These are phyloP conservation scores for Candida gorgasii DNA, from an alignment of 805 yeast genomes.

Conservation along the genomic window DNA sequence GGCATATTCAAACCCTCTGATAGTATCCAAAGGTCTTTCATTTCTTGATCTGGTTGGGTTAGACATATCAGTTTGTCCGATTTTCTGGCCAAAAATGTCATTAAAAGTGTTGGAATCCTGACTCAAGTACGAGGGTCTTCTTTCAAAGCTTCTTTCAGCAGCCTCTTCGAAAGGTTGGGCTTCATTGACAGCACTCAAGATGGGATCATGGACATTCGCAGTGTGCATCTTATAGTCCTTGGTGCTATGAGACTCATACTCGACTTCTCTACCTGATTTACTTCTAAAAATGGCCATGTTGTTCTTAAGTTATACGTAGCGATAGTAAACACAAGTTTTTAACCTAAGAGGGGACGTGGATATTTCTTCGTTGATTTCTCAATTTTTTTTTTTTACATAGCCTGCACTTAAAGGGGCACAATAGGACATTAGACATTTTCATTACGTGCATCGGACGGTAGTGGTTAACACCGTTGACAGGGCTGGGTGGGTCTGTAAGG, in stretches of 20 bases:
- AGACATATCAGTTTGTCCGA: slow-evolving; percentile 77
- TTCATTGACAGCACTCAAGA: slow-evolving; percentile 88
- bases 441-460: too few species aligned
- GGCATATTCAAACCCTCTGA: slow-evolving; percentile 89
- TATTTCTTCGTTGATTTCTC: slow-evolving; percentile 6
- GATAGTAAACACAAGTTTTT: background rate
- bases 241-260: slow-evolving; percentile 10
- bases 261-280: slow-evolving; percentile 21
- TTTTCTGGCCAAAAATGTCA: slow-evolving; percentile 87
- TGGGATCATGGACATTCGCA: slow-evolving; percentile 76
- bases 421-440: slow-evolving; percentile 1
- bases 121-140: slow-evolving; percentile 43
- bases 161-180: slow-evolving; percentile 89
- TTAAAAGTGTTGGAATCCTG: slow-evolving; percentile 57
- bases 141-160: slow-evolving; percentile 30
- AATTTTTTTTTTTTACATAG: slow-evolving; percentile 5
- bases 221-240: slow-evolving; percentile 57
- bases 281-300: slow-evolving; percentile 35
- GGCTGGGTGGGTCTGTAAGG: too few species aligned
- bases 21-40: slow-evolving; percentile 96
- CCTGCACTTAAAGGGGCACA: slow-evolving; percentile 6
- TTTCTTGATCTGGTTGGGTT: slow-evolving; percentile 93
- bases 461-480: too few species aligned
- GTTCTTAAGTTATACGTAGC: background rate
- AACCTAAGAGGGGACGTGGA: background rate